phyloP scores from a whole-genome alignment of 129 eudicot species.

The Helianthus tuberosus region DNA sequence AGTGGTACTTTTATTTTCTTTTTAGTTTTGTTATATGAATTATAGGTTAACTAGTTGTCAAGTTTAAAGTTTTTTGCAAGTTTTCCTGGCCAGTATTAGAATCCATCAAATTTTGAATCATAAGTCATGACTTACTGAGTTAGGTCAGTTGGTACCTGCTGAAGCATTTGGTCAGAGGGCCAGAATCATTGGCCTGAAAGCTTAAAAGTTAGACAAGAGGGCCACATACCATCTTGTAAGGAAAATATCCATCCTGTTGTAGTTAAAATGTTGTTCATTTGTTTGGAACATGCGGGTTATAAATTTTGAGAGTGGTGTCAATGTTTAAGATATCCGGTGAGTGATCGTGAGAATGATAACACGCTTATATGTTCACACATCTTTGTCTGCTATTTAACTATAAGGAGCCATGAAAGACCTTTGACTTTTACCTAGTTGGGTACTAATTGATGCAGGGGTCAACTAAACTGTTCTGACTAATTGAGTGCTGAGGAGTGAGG shows the following conservation, averaged over 20 bases:
- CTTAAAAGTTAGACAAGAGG: neutral
- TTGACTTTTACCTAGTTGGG: conserved; percentile 3
- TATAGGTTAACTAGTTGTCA: neutral
- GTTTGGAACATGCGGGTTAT: neutral
- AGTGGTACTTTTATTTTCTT: neutral
- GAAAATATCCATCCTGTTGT: neutral
- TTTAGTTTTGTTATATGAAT: neutral
- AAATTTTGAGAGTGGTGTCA: neutral
- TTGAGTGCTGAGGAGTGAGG: neutral
- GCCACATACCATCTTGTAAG: neutral
- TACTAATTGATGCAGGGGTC: neutral
- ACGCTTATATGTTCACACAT: neutral
- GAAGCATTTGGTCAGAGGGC: neutral
- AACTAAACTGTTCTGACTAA: neutral
- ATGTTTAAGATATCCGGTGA: neutral
- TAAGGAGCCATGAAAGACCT: conserved; percentile 8
- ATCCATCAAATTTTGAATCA: neutral
- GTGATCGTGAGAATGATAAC: neutral
- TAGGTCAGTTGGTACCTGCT: neutral
- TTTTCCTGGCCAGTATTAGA: neutral
- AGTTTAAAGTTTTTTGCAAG: neutral
- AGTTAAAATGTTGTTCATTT: too few species aligned
- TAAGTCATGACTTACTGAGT: neutral
- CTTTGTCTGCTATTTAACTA: neutral
- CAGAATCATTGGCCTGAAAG: neutral